Conservation (phyloP, 1,284 basidiomycete genomes). For the Pisolithus thermaeus region DNA sequence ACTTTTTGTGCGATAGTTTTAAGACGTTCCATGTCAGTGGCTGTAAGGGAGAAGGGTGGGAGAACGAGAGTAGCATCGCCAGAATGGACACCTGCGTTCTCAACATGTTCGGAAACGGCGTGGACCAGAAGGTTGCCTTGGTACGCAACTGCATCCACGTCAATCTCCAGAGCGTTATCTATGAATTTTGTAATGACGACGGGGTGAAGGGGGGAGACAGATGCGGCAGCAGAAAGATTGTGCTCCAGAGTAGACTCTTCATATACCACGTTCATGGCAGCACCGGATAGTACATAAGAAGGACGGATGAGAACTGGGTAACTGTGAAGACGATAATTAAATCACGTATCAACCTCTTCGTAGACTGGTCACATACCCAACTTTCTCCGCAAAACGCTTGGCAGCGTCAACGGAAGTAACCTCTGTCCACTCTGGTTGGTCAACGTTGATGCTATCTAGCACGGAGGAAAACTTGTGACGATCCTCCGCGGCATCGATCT, state of each 20-base stretch:
- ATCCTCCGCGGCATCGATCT: conserved; percentile 97
- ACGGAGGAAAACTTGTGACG: conserved; percentile 98
- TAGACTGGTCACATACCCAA: conserved; percentile 44
- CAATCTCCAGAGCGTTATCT: conserved; percentile 95
- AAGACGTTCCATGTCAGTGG: conserved; percentile 77
- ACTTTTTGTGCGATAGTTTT: conserved; percentile 96
- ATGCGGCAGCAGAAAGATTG: conserved; percentile 90
- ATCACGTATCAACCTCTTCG: not conserved
- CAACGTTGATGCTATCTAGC: conserved; percentile 91
- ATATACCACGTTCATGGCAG: conserved; percentile 99
- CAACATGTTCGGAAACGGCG: conserved; percentile 97
- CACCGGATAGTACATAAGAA: conserved; percentile 96
- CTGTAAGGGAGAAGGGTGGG: conserved; percentile 85
- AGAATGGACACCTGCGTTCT: conserved; percentile 87
- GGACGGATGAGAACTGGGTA: conserved; percentile 96
- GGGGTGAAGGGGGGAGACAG: conserved; percentile 95
- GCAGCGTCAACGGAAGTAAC: conserved; percentile 86
- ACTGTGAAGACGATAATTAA: conserved; percentile 34
- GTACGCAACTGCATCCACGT: conserved; percentile 96
- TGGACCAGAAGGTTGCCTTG: conserved; percentile 93
- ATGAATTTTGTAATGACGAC: conserved; percentile 99
- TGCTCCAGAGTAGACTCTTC: conserved; percentile 88
- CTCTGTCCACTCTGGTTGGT: conserved; percentile 97
- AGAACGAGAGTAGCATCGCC: conserved; percentile 95
- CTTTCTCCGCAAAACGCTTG: conserved; percentile 85